These are phyloP conservation scores for Fagopyrum esculentum DNA, from an alignment of 148 eudicot genomes.

Conservation along the genomic window DNA sequence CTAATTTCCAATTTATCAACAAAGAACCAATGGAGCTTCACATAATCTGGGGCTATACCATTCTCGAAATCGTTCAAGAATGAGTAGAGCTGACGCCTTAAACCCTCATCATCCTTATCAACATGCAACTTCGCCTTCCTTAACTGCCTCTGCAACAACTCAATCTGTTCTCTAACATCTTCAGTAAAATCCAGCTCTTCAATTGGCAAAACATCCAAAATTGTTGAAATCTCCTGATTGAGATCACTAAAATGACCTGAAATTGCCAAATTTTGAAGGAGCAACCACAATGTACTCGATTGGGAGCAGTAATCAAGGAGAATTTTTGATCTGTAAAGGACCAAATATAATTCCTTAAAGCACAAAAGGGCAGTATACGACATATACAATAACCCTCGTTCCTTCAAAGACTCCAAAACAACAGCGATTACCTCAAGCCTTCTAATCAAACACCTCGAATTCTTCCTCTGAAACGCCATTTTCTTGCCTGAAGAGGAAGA, in stretches of 20 bases:
- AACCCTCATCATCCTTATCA: slow-evolving; percentile 52
- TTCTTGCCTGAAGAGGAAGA: slow-evolving; percentile 36
- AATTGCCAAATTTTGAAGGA: slow-evolving; percentile 65
- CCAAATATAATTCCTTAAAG: slow-evolving; percentile 69
- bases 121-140: slow-evolving; percentile 39
- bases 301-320: slow-evolving; percentile 59
- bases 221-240: slow-evolving; percentile 60
- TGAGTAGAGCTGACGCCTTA: slow-evolving; percentile 42
- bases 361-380: slow-evolving; percentile 49
- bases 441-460: slow-evolving; percentile 46
- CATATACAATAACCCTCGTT: slow-evolving; percentile 18
- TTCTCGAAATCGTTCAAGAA: slow-evolving; percentile 52
- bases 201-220: slow-evolving; percentile 75
- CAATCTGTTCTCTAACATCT: slow-evolving; percentile 70
- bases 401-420: slow-evolving; percentile 47
- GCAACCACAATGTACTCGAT: slow-evolving; percentile 70
- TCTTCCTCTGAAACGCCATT: slow-evolving; percentile 48
- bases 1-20: slow-evolving; percentile 42
- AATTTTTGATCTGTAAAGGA: slow-evolving; percentile 66
- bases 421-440: slow-evolving; percentile 51
- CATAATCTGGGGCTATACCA: slow-evolving; percentile 30
- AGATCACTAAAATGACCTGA: slow-evolving; percentile 87
- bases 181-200: slow-evolving; percentile 38
- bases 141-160: slow-evolving; percentile 58
- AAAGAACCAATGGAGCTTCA: slow-evolving; percentile 42